Evolutionary conservation across 1,284 basidiomycete species (phyloP), one percentile per base, ranked within the genome.

Genomic region (Fomitopsis palustris): DNA sequence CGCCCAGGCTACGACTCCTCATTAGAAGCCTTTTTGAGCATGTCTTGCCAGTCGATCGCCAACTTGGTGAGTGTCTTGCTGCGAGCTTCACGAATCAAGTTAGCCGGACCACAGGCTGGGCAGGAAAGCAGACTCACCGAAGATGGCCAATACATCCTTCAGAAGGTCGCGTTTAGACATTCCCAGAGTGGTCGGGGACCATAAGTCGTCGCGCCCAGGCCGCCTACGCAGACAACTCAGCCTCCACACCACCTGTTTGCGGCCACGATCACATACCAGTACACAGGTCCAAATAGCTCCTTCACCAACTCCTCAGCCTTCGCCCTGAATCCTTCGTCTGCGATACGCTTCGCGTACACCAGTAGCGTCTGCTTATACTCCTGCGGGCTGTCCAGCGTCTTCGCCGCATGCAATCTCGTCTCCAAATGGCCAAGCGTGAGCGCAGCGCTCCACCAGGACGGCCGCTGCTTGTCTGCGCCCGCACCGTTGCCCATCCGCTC

Each of bases 271-370:
- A 79, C 86, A 57, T 65, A 92, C 92, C 87, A 89, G 73, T 92
- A 95, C 49, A 94, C 75, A 0, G 94, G 94, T 8, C 95, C 95
- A 67, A 92, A 87, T 39, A 97, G 77, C 62, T 96, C 95, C 70
- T 82, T 87, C 53, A 95, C 82, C 56, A 98, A 74, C 72, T 96
- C 95, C 71, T 95, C 93, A 9, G 87, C 94, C 69, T 94, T 93
- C 31, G 78, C 88, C 61, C 85, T 78, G 72, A 94, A 93, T 0
- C 89, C 92, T 70, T 95, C 93, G 65, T 96, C 90, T 37, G 87
- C 92, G 51, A 97, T 79, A 73, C 84, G 87, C 77, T 85, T 90
- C 53, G 92, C 87, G 72, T 96, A 96, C 64, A 85, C 67, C 57
- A 87, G 66, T 65, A 96, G 70, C 59, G 85, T 86, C 66, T 87